Evolutionary conservation across 2,329 filamentous ascomycete genomes (phyloP).

Genomic region (Cryphonectria carpinicola): DNA sequence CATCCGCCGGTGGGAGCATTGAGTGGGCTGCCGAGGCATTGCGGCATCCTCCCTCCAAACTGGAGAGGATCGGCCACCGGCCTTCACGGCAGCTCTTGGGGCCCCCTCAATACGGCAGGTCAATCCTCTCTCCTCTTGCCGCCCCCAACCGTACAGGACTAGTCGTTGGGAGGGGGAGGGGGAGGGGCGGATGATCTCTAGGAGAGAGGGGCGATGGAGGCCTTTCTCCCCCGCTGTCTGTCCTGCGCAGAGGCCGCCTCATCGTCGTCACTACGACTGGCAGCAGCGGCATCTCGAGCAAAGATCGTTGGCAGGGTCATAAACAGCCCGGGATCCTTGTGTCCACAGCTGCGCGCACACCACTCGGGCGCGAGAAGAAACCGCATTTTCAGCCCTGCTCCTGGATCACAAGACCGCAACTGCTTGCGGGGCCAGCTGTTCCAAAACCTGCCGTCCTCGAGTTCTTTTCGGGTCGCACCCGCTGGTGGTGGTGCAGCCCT

Average conservation of each 20-base stretch:
- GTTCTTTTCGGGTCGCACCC: not conserved
- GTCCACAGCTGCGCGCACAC: not conserved
- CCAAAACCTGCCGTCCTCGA: not conserved
- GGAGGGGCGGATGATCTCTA: not conserved
- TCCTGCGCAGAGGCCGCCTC: not conserved
- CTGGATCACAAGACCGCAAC: constrained; percentile 1
- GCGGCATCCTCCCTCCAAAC: too few species aligned
- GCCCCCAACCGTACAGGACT: not conserved
- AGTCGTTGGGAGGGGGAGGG: not conserved
- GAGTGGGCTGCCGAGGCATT: not conserved
- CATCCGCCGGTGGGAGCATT: not conserved
- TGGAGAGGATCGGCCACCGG: too few species aligned
- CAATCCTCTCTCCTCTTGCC: not conserved
- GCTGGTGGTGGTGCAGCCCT: constrained; percentile 3
- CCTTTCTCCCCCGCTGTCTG: not conserved
- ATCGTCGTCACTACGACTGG: not conserved
- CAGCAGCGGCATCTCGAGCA: not conserved
- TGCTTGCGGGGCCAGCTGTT: not conserved
- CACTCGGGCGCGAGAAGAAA: not conserved
- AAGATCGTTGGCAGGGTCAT: not conserved
- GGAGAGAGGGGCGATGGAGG: not conserved
- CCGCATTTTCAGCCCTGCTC: not conserved
- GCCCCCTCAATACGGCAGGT: constrained; percentile 9
- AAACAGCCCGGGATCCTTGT: not conserved
- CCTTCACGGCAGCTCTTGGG: too few species aligned